Base-by-base conservation (phyloP, 345 rosid species). In the Dipteronia sinensis region DNA sequence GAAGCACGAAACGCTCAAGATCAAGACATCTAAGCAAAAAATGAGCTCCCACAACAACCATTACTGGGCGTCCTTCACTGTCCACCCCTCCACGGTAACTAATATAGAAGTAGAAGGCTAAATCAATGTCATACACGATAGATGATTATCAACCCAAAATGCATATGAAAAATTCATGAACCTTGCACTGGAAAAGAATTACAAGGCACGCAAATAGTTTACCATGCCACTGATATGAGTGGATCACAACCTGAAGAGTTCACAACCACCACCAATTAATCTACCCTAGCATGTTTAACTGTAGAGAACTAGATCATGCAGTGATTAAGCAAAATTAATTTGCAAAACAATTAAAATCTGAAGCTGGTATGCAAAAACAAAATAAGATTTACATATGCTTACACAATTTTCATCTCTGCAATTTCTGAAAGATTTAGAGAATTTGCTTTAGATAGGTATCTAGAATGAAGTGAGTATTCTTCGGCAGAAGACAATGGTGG, bases 31-130 rank as follows among this genome's bases (percentile, higher is more conserved):
- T 89, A 77, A 94, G 84, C 83, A 96, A 86, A 84, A 96, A 91
- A 79, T 96, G 99, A 58, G 99, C 99, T 83, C 99, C 99, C 80
- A 96, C 99, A 78, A 96, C 88, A 49, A 96, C 98, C 93, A 96
- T 90, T n/a, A 96, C 97, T 63, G 98, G 98, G 49, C 79, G 93
- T 56, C 98, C 99, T 82, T 96, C 97, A 20, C 90, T 88, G 79
- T 96, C 99, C 44, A 94, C 98, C 63, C 99, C 99, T 77, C 99
- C 97, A 19, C 97, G 97, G 85, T 94, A 96, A 77, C 99, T 96
- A 89, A 78, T 73, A 80, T 17, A 51, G 72, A 77, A 82, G 81
- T 29, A 81, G 65, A 72, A 55, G 56, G 67, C 70, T 65, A 72
- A 80, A 72, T 78, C 46, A 73, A 65, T 69, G 46, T 56, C 23